These are phyloP conservation scores for Actinidia chinensis DNA, from an alignment of 179 eudicot species.

Conservation along the genomic window DNA sequence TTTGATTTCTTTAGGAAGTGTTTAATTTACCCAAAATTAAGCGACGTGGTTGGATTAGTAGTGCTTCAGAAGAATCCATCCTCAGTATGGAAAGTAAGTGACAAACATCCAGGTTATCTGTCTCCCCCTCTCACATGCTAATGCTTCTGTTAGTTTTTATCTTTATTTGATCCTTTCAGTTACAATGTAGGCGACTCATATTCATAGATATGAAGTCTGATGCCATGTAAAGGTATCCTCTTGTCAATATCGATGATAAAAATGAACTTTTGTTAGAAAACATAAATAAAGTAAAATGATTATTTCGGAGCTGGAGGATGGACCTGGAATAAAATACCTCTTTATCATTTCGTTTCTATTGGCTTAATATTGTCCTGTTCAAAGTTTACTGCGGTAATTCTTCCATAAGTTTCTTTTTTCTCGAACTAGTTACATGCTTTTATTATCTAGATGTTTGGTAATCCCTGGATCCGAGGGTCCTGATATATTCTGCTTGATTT, in stretches of 20 bases:
- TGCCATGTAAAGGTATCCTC: conserved; percentile 19
- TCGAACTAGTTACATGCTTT: neutral
- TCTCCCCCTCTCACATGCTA: neutral
- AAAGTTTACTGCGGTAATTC: neutral
- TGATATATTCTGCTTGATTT: neutral
- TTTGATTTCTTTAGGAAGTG: neutral
- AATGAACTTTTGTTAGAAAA: too few relatives aligned
- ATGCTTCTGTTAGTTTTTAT: neutral
- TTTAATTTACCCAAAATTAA: conserved; percentile 18
- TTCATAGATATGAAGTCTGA: conserved; percentile 40
- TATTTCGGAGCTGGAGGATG: too few relatives aligned
- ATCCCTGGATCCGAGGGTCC: neutral
- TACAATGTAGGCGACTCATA: conserved; percentile 60
- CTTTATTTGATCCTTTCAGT: conserved; percentile 29
- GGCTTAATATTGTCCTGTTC: neutral
- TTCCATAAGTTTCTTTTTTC: neutral
- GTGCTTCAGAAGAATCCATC: conserved; percentile 47
- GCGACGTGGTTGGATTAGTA: conserved; percentile 52
- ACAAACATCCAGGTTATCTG: conserved; percentile 48
- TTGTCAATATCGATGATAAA: neutral
- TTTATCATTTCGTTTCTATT: too few relatives aligned
- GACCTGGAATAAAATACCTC: too few relatives aligned
- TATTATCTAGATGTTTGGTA: neutral
- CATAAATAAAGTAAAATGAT: too few relatives aligned
- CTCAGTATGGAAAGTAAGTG: conserved; percentile 47